These are phyloP conservation scores for Tulasnella sp. DNA, from an alignment of 768 basidiomycete genomes.

Conservation along the genomic window DNA sequence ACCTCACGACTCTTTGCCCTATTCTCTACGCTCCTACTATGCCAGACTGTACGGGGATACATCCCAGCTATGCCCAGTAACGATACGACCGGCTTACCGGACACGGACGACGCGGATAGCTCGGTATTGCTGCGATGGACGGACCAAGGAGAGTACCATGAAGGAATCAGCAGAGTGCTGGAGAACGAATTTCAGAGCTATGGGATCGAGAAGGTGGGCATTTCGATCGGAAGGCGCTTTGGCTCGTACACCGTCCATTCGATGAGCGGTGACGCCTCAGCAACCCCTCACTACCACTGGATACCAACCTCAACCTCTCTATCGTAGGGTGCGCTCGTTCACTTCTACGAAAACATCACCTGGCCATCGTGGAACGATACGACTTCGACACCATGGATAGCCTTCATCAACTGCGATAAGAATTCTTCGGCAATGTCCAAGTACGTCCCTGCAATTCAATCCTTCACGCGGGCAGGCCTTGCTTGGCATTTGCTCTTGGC, in stretches of 20 bases:
- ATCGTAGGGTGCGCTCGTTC: constrained; percentile 67
- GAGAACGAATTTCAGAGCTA: constrained; percentile 34
- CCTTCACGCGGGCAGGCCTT: not conserved
- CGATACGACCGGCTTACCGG: constrained; percentile 28
- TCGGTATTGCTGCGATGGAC: constrained; percentile 13
- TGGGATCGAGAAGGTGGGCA: constrained; percentile 45
- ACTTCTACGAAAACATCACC: constrained; percentile 54
- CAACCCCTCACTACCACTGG: not conserved
- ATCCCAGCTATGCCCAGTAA: constrained; percentile 68
- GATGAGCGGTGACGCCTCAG: not conserved
- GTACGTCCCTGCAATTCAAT: not conserved
- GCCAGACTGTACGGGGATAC: constrained; percentile 32
- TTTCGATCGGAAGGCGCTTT: not conserved
- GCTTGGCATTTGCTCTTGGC: not conserved
- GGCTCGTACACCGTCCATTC: not conserved
- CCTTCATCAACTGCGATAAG: constrained; percentile 69
- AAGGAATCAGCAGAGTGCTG: constrained; percentile 51
- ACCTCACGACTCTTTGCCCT: not conserved
- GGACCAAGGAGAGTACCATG: constrained; percentile 34
- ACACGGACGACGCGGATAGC: not conserved
- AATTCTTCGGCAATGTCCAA: constrained; percentile 56
- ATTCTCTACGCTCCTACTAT: not conserved
- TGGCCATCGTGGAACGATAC: not conserved
- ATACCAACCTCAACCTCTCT: constrained; percentile 3
- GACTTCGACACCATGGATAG: constrained; percentile 78